Conservation (phyloP, 768 basidiomycete genomes). For the Clitopilus passeckerianus region DNA sequence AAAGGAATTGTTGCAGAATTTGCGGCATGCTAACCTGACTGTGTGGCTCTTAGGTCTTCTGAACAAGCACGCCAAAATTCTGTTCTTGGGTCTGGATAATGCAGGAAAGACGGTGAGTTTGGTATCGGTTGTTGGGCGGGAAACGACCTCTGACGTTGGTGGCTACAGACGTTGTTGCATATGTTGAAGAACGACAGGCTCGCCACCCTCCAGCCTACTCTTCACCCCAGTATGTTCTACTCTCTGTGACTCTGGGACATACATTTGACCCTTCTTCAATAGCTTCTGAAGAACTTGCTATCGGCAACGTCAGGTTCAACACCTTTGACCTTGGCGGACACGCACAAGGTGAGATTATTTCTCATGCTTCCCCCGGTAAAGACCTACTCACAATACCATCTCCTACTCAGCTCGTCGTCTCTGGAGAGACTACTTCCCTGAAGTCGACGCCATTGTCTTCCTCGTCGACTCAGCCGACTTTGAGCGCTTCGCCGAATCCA, state of each 20-base stretch:
- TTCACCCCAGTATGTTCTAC: slow-evolving; percentile 81
- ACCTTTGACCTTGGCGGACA: slow-evolving; percentile 98
- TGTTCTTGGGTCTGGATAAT: slow-evolving; percentile 98
- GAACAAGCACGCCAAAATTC: slow-evolving; percentile 99
- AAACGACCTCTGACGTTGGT: slow-evolving; percentile 3
- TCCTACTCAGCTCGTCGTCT: slow-evolving; percentile 74
- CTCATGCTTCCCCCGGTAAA: not conserved
- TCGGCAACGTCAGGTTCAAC: slow-evolving; percentile 98
- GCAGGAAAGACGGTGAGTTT: slow-evolving; percentile 92
- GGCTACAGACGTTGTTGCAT: slow-evolving; percentile 81
- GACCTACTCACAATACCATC: not conserved
- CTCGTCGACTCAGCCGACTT: slow-evolving; percentile 96
- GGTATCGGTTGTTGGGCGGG: not conserved
- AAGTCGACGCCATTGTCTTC: slow-evolving; percentile 98
- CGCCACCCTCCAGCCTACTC: slow-evolving; percentile 95
- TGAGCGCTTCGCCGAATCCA: slow-evolving; percentile 94
- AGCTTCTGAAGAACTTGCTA: slow-evolving; percentile 99
- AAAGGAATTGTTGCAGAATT: not conserved
- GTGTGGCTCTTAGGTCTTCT: slow-evolving; percentile 55
- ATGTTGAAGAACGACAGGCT: slow-evolving; percentile 99
- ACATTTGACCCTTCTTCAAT: slow-evolving; percentile 7
- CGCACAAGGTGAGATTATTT: slow-evolving; percentile 67
- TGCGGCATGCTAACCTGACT: not conserved
- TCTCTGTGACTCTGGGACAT: not conserved
- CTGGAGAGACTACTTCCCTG: slow-evolving; percentile 99